Evolutionary conservation across 352 stramenopile genomes (phyloP).

Genomic region (Globisporangium canariense): DNA sequence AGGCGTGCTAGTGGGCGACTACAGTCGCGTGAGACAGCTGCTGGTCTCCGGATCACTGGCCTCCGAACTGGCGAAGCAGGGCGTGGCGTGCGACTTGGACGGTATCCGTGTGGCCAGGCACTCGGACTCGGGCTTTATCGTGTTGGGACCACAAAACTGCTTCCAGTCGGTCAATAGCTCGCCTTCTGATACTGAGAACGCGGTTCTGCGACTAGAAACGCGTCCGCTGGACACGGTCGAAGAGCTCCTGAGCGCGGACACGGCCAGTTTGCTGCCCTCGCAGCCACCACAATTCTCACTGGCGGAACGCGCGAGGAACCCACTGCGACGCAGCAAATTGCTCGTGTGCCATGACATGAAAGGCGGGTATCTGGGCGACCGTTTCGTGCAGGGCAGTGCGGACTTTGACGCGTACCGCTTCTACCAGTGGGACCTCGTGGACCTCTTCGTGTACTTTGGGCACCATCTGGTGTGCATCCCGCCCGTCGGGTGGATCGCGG

Average conservation of each 20-base stretch:
- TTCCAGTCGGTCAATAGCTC: conserved; percentile 15
- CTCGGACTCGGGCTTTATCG: conserved; percentile 26
- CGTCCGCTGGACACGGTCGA: conserved; percentile 28
- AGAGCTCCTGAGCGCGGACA: conserved; percentile 22
- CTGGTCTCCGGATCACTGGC: conserved; percentile 17
- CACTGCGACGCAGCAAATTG: conserved; percentile 38
- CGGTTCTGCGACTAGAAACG: conserved; percentile 21
- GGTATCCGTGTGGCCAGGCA: conserved; percentile 24
- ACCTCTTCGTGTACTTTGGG: conserved; percentile 58
- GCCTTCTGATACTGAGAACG: neutral
- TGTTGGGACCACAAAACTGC: conserved; percentile 22
- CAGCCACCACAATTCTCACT: conserved; percentile 21
- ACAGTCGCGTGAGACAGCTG: conserved; percentile 15
- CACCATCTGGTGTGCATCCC: conserved; percentile 50
- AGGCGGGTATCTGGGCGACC: conserved; percentile 41
- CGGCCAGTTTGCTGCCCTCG: neutral
- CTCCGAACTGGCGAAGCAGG: conserved; percentile 3
- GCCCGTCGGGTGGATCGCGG: conserved; percentile 37
- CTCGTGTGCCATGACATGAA: conserved; percentile 59
- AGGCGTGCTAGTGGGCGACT: conserved; percentile 20
- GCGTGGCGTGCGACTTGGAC: conserved; percentile 16
- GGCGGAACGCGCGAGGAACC: conserved; percentile 21
- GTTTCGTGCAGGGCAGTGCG: conserved; percentile 34
- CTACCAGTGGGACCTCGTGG: conserved; percentile 54
- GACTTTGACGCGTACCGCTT: conserved; percentile 40